phyloP scores from a whole-genome alignment of 345 rosid species.

The Lumnitzera racemosa region DNA sequence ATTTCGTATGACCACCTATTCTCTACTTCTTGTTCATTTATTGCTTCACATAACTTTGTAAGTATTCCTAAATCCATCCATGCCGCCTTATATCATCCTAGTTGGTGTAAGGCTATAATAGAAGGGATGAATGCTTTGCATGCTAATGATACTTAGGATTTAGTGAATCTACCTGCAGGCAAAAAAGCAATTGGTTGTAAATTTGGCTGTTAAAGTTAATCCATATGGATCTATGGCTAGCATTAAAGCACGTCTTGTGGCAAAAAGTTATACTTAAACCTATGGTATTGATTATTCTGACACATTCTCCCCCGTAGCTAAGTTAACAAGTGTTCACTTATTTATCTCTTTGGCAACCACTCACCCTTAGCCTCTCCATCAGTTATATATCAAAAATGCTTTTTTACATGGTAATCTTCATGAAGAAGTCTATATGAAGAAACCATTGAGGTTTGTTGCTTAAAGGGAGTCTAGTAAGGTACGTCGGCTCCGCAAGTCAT shows the following conservation, averaged over 20 bases:
- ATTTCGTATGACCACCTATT: not conserved
- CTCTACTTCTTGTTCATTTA: not conserved
- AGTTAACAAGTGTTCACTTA: not conserved
- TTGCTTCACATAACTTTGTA: not conserved
- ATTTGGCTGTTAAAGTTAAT: too few relatives aligned
- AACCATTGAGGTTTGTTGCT: not conserved
- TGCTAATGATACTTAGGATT: not conserved
- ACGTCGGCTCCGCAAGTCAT: not conserved
- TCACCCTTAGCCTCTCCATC: not conserved
- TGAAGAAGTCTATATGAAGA: not conserved
- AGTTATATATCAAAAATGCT: not conserved
- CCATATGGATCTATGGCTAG: too few relatives aligned
- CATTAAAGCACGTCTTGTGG: not conserved
- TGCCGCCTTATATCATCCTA: not conserved
- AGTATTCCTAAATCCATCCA: not conserved
- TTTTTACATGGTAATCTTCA: not conserved
- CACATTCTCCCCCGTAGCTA: not conserved
- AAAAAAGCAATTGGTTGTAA: not conserved
- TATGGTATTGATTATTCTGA: not conserved
- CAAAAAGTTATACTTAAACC: not conserved
- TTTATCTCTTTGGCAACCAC: not conserved
- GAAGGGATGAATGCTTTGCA: not conserved
- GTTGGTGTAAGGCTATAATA: not conserved
- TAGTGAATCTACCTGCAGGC: not conserved
- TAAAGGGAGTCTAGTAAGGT: not conserved